phyloP scores from a whole-genome alignment of 2,329 filamentous ascomycete genomes.

The Coniosporium uncinatum region DNA sequence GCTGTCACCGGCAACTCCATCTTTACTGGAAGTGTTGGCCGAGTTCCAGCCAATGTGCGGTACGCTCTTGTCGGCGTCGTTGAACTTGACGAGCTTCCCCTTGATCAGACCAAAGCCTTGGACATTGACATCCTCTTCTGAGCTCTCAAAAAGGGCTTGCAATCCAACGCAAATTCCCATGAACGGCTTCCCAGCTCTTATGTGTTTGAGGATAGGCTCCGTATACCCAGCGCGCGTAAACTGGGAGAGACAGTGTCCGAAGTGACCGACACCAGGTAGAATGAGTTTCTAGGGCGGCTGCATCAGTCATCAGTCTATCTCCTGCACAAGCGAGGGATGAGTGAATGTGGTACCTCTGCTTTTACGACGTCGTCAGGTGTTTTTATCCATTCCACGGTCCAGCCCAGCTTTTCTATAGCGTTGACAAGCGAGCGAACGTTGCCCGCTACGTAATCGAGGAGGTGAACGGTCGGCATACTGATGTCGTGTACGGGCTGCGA shows the following conservation, averaged over 20 bases:
- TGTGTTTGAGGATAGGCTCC: constrained; percentile 76
- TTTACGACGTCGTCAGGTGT: constrained; percentile 77
- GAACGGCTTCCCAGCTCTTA: constrained; percentile 89
- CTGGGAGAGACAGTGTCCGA: constrained; percentile 90
- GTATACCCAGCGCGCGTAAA: constrained; percentile 78
- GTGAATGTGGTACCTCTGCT: constrained; percentile 63
- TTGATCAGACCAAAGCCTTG: constrained; percentile 74
- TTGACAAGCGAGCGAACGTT: constrained; percentile 96
- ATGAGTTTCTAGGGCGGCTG: constrained; percentile 92
- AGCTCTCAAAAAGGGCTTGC: constrained; percentile 85
- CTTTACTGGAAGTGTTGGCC: constrained; percentile 54
- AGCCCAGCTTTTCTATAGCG: constrained; percentile 94
- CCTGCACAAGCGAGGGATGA: too few relatives aligned
- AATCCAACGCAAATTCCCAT: constrained; percentile 97
- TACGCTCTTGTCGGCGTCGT: constrained; percentile 77
- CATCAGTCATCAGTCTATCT: constrained; percentile 27
- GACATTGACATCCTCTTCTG: constrained; percentile 68
- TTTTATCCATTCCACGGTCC: constrained; percentile 87
- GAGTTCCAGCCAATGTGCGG: constrained; percentile 99
- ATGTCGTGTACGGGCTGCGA: too few relatives aligned
- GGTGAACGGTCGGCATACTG: constrained; percentile 70
- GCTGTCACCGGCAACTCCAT: constrained; percentile 36
- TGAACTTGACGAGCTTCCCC: constrained; percentile 67
- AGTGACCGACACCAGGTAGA: constrained; percentile 94
- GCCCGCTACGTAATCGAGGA: constrained; percentile 90